Percentiles rank a stretch among this genome's conserved stretches.
These are phyloP conservation scores for Vaccinium corymbosum DNA, from an alignment of 148 eudicot species.

Conservation along the genomic window DNA sequence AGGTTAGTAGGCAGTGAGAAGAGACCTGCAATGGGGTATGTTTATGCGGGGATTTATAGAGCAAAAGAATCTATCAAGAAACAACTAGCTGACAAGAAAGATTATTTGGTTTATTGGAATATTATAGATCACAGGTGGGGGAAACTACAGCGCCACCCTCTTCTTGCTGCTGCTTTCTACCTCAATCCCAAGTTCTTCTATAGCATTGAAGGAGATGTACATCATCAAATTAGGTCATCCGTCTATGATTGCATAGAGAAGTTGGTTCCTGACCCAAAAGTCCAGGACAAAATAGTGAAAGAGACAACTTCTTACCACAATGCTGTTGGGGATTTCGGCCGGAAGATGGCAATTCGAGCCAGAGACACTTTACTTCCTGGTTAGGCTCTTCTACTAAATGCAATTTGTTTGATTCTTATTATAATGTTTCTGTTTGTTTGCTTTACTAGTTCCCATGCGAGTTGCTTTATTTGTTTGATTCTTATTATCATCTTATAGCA, in stretches of 20 bases:
- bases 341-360: slow-evolving; percentile 84
- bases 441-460: background rate
- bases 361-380: slow-evolving; percentile 68
- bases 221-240: slow-evolving; percentile 51
- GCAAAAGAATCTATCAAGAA: slow-evolving; percentile 79
- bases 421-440: slow-evolving; percentile 3
- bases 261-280: slow-evolving; percentile 66
- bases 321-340: slow-evolving; percentile 79
- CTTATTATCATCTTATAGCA: background rate
- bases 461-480: too few relatives aligned
- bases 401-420: background rate
- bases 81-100: slow-evolving; percentile 53
- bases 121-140: slow-evolving; percentile 82
- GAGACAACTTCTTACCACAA: slow-evolving; percentile 62
- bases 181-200: slow-evolving; percentile 78
- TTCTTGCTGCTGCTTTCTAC: slow-evolving; percentile 82
- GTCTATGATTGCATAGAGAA: slow-evolving; percentile 84
- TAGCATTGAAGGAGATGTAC: slow-evolving; percentile 62
- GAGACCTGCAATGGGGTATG: slow-evolving; percentile 85
- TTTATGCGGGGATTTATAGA: slow-evolving; percentile 78
- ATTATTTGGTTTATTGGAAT: slow-evolving; percentile 75
- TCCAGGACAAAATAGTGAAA: slow-evolving; percentile 77
- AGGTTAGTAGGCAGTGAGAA: slow-evolving; percentile 59
- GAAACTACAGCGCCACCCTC: slow-evolving; percentile 63
- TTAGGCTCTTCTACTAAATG: slow-evolving; percentile 29